phyloP scores from a whole-genome alignment of 2,329 filamentous ascomycete genomes.

The Stemphylium beticola region DNA sequence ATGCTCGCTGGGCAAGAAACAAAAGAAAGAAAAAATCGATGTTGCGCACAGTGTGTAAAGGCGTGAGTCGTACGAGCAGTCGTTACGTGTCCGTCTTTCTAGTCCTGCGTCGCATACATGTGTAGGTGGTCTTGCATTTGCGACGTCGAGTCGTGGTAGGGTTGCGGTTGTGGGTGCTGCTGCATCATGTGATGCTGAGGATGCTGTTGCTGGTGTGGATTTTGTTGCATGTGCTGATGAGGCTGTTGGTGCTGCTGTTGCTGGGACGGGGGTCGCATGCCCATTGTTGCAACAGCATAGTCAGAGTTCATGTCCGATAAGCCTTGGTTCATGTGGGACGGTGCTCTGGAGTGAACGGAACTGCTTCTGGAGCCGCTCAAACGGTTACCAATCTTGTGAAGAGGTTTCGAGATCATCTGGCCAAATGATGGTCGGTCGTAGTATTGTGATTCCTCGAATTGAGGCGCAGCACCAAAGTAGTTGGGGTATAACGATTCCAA shows the following conservation, averaged over 20 bases:
- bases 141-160: slow-evolving; percentile 23
- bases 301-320: slow-evolving; percentile 31
- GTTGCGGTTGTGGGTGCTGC: slow-evolving; percentile 24
- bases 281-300: slow-evolving; percentile 28
- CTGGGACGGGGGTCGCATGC: slow-evolving; percentile 29
- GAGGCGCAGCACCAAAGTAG: slow-evolving; percentile 44
- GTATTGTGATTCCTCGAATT: slow-evolving; percentile 46
- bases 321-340: slow-evolving; percentile 31
- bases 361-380: slow-evolving; percentile 32
- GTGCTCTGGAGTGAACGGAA: slow-evolving; percentile 31
- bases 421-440: slow-evolving; percentile 45
- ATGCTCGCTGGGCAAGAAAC: slow-evolving; percentile 24
- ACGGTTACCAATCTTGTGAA: slow-evolving; percentile 42
- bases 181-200: slow-evolving; percentile 33
- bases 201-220: slow-evolving; percentile 21
- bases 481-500: slow-evolving; percentile 43
- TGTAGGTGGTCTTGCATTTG: slow-evolving; percentile 34
- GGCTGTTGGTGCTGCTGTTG: slow-evolving; percentile 22
- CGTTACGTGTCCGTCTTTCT: slow-evolving; percentile 7
- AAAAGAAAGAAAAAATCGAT: not conserved
- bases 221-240: slow-evolving; percentile 24
- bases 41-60: not conserved
- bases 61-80: slow-evolving; percentile 7
- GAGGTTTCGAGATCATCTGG: slow-evolving; percentile 43
- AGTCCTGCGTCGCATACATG: slow-evolving; percentile 30